phyloP scores from a whole-genome alignment of 2,329 filamentous ascomycete genomes.

The Fusarium heterosporum region DNA sequence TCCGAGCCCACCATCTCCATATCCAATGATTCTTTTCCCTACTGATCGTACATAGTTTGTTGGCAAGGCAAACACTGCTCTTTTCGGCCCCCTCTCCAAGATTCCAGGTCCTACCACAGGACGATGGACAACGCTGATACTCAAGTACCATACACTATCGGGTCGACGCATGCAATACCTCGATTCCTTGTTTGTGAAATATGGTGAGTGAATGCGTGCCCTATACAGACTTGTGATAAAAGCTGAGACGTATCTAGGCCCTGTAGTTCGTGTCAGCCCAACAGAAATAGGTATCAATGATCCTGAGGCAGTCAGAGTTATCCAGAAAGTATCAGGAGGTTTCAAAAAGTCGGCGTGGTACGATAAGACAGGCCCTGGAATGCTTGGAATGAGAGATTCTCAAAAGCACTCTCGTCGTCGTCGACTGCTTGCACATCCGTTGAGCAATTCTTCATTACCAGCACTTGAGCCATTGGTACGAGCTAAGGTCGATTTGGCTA shows the following conservation, averaged over 20 bases:
- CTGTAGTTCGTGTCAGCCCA: not conserved
- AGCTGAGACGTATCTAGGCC: not conserved
- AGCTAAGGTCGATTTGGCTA: not conserved
- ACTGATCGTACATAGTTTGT: no score
- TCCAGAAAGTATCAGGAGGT: conserved; percentile 1
- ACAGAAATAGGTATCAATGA: not conserved
- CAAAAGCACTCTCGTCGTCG: conserved; percentile 1
- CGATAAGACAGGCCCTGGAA: not conserved
- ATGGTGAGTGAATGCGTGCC: not conserved
- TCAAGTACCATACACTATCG: not conserved
- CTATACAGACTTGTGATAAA: no score
- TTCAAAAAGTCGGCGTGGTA: conserved; percentile 2
- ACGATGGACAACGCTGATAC: not conserved
- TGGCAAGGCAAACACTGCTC: not conserved
- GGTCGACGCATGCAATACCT: conserved; percentile 6
- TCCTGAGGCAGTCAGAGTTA: not conserved
- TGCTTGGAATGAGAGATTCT: conserved; percentile 10
- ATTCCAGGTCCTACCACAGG: not conserved
- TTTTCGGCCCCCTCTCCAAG: not conserved
- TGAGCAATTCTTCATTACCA: not conserved
- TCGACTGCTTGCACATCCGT: not conserved
- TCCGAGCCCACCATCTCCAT: fast-evolving
- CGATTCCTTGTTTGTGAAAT: not conserved
- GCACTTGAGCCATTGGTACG: not conserved
- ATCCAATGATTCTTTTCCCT: no score